Base-by-base conservation (phyloP, 2,329 filamentous ascomycete species). In the Grosmannia serpens region DNA sequence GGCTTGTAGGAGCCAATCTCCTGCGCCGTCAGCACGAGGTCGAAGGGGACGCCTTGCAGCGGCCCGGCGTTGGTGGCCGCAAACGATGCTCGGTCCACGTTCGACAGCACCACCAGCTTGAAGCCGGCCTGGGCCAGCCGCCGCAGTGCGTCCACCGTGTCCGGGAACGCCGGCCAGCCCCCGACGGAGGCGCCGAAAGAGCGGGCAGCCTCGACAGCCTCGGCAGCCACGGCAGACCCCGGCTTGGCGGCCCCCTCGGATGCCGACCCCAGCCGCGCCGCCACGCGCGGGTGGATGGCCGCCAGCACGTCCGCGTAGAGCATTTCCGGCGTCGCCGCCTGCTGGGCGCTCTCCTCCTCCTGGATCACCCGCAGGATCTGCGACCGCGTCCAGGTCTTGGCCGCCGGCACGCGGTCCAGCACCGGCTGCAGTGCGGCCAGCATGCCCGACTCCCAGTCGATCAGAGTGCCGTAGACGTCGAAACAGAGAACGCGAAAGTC, bases 401-500 rank as follows among this genome's bases (percentile, higher is more conserved):
- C 61, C 3, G 68, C 31, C 0, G 74, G 71, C 0, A 79, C 70
- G 17, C 41, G 55, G 31, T 75, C 67, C 38, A 82, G 70, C 15
- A 81, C 66, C 0, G 80, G 75, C 27, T 70, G 65, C 1, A 90
- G 75, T 3, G 79, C 75, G 2, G 70, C 63, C 56, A 79, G 70
- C 59, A 89, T 79, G 60, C 86, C 86, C n/a, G 73, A 68, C 69
- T 90, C 85, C 87, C 86, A 90, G 74, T 91, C 86, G 61, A 91
- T 82, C 4, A 91, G 78, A 0, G 88, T 92, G 69, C 88, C 87
- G 70, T 88, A 91, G 74, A 87, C 84, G 71, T 92, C 88, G 71
- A 91, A 90, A 65, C 83, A 84, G 55, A 89, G 80, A 60, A 72
- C 68, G 20, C 65, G 64, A 61, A 68, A 75, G 53, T 60, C 51